A percentile compares a stretch with the other conserved stretches of the same genome.
Evolutionary conservation across 331 rosid species (phyloP).

Genomic region (Cucumis variabilis): DNA sequence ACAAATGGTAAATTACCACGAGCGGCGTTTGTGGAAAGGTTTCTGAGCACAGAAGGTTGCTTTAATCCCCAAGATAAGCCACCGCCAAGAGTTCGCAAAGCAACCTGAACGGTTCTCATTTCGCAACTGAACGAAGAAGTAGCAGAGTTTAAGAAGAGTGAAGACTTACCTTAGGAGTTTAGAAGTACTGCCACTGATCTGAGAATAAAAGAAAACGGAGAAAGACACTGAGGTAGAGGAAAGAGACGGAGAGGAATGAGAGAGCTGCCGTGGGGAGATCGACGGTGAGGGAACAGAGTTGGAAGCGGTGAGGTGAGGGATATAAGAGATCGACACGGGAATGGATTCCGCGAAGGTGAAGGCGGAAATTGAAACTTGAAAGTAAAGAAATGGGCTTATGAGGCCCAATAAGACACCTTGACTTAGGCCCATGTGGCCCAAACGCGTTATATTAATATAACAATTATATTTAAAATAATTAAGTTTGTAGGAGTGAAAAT

Average conservation of each 20-base stretch:
- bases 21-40: conserved; percentile 39
- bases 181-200: background rate
- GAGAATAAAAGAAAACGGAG: background rate
- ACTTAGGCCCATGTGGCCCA: too few relatives aligned
- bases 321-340: too few relatives aligned
- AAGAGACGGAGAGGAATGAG: background rate
- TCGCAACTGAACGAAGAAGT: background rate
- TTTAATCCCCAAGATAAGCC: conserved; percentile 30
- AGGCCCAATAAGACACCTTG: too few relatives aligned
- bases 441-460: too few relatives aligned
- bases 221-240: background rate
- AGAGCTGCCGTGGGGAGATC: background rate
- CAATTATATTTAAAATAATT: too few relatives aligned
- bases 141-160: conserved; percentile 1
- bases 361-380: too few relatives aligned
- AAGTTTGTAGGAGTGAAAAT: too few relatives aligned
- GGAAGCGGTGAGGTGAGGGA: too few relatives aligned
- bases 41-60: conserved; percentile 34
- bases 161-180: background rate
- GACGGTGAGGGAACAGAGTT: too few relatives aligned
- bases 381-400: too few relatives aligned
- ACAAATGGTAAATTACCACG: conserved; percentile 36
- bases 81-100: conserved; percentile 32
- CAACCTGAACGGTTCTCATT: conserved; percentile 41
- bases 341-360: too few relatives aligned